Evolutionary conservation across 2,329 filamentous ascomycete genomes (phyloP).

Genomic region (Knoxdaviesia capensis): DNA sequence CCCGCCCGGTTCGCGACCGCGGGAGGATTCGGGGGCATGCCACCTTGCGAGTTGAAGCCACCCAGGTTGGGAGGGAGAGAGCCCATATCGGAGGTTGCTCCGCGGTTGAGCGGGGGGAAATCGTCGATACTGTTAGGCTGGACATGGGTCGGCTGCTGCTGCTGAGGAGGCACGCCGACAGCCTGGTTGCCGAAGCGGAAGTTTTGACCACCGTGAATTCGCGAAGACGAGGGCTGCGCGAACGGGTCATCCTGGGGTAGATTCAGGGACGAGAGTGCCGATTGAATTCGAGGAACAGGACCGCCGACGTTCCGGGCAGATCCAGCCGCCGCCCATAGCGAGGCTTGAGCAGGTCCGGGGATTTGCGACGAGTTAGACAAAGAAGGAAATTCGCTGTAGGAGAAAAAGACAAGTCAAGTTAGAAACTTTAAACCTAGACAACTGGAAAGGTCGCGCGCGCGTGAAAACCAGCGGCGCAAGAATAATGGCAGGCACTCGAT

Average conservation of each 20-base stretch:
- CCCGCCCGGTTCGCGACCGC: slow-evolving; percentile 21
- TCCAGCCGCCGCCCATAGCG: slow-evolving; percentile 32
- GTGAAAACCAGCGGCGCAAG: not conserved
- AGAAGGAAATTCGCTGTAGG: slow-evolving; percentile 45
- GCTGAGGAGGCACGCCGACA: slow-evolving; percentile 5
- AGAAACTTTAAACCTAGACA: no score
- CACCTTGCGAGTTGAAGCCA: slow-evolving; percentile 7
- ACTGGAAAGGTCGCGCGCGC: no score
- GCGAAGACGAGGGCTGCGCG: slow-evolving; percentile 22
- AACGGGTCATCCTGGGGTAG: slow-evolving; percentile 25
- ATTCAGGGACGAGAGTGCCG: slow-evolving; percentile 28
- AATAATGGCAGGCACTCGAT: not conserved
- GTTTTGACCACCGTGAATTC: slow-evolving; percentile 1
- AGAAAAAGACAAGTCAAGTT: not conserved
- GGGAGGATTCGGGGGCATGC: slow-evolving; percentile 9
- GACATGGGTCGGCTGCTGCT: slow-evolving; percentile 18
- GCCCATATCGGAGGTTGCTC: slow-evolving; percentile 34
- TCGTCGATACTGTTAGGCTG: slow-evolving; percentile 33
- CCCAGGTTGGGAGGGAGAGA: not conserved
- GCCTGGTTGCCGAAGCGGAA: slow-evolving; percentile 34
- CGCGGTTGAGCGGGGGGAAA: slow-evolving; percentile 40
- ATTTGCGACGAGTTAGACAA: slow-evolving; percentile 40
- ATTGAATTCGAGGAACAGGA: slow-evolving; percentile 28
- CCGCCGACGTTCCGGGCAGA: slow-evolving; percentile 24
- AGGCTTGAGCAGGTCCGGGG: slow-evolving; percentile 23